Percentiles rank a stretch among this genome's conserved stretches.
Conservation (phyloP, 1,139 yeast species). For the Blastobotrys persicus region DNA sequence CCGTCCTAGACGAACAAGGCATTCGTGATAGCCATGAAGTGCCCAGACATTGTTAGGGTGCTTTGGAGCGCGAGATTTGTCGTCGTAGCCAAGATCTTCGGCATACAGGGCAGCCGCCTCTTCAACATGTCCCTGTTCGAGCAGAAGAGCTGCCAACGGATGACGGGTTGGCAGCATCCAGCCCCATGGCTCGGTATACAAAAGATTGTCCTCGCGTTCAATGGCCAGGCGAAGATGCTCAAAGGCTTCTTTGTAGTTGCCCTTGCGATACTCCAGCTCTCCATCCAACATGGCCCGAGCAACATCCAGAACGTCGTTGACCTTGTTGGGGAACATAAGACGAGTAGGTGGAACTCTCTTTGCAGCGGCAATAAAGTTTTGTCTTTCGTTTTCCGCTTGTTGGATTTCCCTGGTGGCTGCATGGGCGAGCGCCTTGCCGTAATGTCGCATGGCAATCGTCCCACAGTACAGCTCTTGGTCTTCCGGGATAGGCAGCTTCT, state of each 20-base stretch:
- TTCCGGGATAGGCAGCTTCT: constrained; percentile 2
- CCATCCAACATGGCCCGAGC: constrained; percentile 11
- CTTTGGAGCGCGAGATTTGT: neutral
- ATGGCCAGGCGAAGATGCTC: constrained; percentile 5
- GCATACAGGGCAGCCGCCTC: constrained; percentile 9
- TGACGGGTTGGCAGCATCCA: constrained; percentile 13
- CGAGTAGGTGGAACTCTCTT: constrained; percentile 6
- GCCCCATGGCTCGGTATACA: constrained; percentile 12
- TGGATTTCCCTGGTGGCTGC: constrained; percentile 3
- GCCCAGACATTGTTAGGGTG: constrained; percentile 13
- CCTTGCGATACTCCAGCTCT: constrained; percentile 10
- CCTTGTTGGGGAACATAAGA: constrained; percentile 4
- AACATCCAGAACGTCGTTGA: constrained; percentile 1
- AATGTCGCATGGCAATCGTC: constrained; percentile 3
- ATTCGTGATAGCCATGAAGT: constrained; percentile 8
- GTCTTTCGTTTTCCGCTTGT: constrained; percentile 3
- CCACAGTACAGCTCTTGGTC: constrained; percentile 10
- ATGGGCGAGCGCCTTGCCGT: constrained; percentile 10
- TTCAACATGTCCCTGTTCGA: constrained; percentile 11
- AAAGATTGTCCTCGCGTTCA: constrained; percentile 7
- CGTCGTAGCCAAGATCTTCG: constrained; percentile 9
- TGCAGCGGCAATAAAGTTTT: neutral
- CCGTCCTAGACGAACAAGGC: neutral
- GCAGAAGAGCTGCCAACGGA: constrained; percentile 7
- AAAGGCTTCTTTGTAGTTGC: constrained; percentile 5